phyloP scores from a whole-genome alignment of 768 basidiomycete species.

The Ephemerocybe angulata region DNA sequence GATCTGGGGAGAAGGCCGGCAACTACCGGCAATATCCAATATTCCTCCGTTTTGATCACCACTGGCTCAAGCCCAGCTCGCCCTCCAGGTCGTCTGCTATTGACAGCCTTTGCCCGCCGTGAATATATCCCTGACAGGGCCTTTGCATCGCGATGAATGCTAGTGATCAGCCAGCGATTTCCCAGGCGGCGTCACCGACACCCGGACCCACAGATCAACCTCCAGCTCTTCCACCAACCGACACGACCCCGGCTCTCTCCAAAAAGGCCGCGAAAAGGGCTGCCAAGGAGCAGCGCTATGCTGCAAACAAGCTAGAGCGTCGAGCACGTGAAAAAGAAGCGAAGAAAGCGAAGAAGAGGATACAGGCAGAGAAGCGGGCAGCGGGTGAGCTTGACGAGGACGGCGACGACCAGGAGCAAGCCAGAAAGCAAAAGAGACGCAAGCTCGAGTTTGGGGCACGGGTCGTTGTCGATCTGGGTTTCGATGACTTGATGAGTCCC shows the following conservation, averaged over 20 bases:
- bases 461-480: slow-evolving; percentile 83
- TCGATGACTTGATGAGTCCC: slow-evolving; percentile 90
- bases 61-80: not conserved
- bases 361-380: slow-evolving; percentile 55
- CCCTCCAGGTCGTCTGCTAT: not conserved
- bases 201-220: slow-evolving; percentile 7
- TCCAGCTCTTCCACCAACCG: slow-evolving; percentile 3
- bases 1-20: slow-evolving; percentile 37
- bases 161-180: slow-evolving; percentile 1
- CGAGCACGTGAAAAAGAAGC: slow-evolving; percentile 74
- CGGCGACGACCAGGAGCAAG: slow-evolving; percentile 33
- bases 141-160: slow-evolving; percentile 3
- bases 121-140: not conserved
- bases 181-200: not conserved
- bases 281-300: slow-evolving; percentile 64
- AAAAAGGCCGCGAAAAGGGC: slow-evolving; percentile 79
- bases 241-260: slow-evolving; percentile 43
- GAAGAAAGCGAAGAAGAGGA: slow-evolving; percentile 68
- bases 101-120: too few relatives aligned
- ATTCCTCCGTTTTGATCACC: slow-evolving; percentile 8
- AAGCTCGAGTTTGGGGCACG: slow-evolving; percentile 53
- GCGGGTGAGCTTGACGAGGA: slow-evolving; percentile 58
- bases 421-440: slow-evolving; percentile 38
- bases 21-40: slow-evolving; percentile 34
- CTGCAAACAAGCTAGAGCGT: slow-evolving; percentile 66